Base-by-base conservation (phyloP, 345 rosid genomes). In the Geranium rotundifolium region DNA sequence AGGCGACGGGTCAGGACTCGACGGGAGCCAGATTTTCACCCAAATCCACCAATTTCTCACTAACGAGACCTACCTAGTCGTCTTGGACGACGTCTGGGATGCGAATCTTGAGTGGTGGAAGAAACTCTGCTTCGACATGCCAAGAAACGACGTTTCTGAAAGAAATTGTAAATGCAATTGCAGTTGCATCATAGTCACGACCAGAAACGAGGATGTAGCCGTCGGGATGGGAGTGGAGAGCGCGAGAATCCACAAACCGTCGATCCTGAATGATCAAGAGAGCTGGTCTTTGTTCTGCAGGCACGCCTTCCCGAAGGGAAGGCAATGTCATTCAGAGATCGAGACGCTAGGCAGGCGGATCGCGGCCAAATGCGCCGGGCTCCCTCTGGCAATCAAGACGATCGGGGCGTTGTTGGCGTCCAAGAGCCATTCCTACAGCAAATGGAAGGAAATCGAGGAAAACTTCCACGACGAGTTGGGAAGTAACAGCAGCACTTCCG, bases 381-480 rank as follows among this genome's bases (percentile, higher is more conserved):
- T 59, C 29, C 61, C 61, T 19, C 9, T 59, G 67, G 67, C 67
- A 13, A 54, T 54, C 30, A 67, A 60, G 70, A 60, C 70, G 10
- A 29, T 60, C 2, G 63, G 69, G 39, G 74, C 64, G n/a, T 69
- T 76, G 58, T 30, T 76, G 50, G 69, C 67, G 29, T 37, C 71
- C 9, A 72, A 69, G 69, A 27, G 19, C 31, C 20, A 60, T 55
- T 57, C 58, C 0, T 23, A 18, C 4, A 29, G 57, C 29, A 65
- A 63, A 57, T 76, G 80, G 69, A 59, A 49, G 64, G 59, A 66
- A 2, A 54, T 65, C 20, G 30, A 13, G 19, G 62, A 68, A 2
- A 13, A 68, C 54, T 68, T 73, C 50, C 69, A 63, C 19, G 61
- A 31, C 2, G 54, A 50, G 34, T 71, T 59, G 59, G 49, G 49